Base-by-base conservation (phyloP, 148 eudicot species). In the Limonium bicolor region DNA sequence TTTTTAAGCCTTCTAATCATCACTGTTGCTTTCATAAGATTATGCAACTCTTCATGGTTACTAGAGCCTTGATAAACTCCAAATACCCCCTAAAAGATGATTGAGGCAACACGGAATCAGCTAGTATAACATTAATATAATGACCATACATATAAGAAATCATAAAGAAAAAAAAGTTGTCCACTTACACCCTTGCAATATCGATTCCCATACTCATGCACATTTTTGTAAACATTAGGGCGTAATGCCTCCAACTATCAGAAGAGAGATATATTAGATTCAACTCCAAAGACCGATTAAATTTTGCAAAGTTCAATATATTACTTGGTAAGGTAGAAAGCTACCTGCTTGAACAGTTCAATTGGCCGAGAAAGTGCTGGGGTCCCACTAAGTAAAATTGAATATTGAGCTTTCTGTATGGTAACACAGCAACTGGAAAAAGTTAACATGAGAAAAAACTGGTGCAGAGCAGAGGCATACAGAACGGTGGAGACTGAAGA, bases 1-100 rank as follows among this genome's bases (percentile, higher is more conserved):
- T 78, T 90, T 54, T 90, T 90, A 6, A 90, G 85, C 65, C 97
- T 84, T 22, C 97, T 94, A 45, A 90, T 90, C 97, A 90, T 90
- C 55, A 90, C 59, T 6, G 97, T 90, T 35, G 95, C 78, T 67
- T 90, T 90, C 67, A 90, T 80, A 45, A 90, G 55, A 71, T 71
- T 84, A 76, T 90, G 95, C 59, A 90, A 66, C 62, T 90, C 97
- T 53, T 90, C 97, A 47, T 77, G 93, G 60, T 90, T 90, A 67
- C 95, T 90, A 47, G 97, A 71, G 53, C 97, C 97, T 73, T 90
- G 97, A 68, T 90, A 90, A 50, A 62, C 24, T 58, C 97, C 97
- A 71, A 90, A 90, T 1, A 72, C 48, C 22, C 95, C 95, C 96
- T 88, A 49, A 26, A 59, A 52, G 41, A 48, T 27, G 20, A 41